Percentiles rank a stretch among this genome's conserved stretches.
phyloP scores from a whole-genome alignment of 768 basidiomycete genomes.

The Tephrocybe sp. region DNA sequence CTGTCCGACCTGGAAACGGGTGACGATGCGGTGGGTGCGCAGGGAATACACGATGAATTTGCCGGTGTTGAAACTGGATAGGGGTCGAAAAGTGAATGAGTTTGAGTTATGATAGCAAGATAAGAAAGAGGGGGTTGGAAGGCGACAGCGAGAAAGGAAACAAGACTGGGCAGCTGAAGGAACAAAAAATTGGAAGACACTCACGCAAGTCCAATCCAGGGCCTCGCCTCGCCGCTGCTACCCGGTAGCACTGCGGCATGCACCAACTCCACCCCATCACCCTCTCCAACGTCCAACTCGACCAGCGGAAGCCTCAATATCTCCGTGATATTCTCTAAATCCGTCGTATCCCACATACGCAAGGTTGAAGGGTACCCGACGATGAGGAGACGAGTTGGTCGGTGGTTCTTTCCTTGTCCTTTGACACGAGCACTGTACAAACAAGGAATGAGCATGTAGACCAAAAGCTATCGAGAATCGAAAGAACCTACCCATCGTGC shows the following conservation, averaged over 20 bases:
- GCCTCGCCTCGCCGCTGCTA: constrained; percentile 17
- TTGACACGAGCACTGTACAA: too few species aligned
- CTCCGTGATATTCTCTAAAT: constrained; percentile 42
- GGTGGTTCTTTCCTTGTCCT: too few species aligned
- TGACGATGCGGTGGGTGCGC: constrained; percentile 43
- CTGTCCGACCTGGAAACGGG: constrained; percentile 35
- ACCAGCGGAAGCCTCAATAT: constrained; percentile 41
- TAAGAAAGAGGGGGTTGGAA: too few species aligned
- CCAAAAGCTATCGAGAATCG: too few species aligned
- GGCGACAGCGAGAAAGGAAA: not conserved
- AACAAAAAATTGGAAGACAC: constrained; percentile 8
- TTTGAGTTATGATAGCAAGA: not conserved
- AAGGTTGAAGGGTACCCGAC: constrained; percentile 47
- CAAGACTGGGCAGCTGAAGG: too few species aligned
- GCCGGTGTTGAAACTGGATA: constrained; percentile 22
- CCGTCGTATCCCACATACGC: constrained; percentile 62
- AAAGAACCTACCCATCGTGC: not conserved
- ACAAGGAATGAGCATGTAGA: too few species aligned
- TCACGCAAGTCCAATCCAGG: constrained; percentile 33
- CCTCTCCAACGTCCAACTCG: not conserved
- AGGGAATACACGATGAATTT: constrained; percentile 12
- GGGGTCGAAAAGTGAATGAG: constrained; percentile 18
- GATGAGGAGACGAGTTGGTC: constrained; percentile 8
- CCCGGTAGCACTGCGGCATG: constrained; percentile 40
- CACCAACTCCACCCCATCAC: constrained; percentile 14